Conservation (phyloP, 768 basidiomycete genomes). For the Rubroboletus satanas region DNA sequence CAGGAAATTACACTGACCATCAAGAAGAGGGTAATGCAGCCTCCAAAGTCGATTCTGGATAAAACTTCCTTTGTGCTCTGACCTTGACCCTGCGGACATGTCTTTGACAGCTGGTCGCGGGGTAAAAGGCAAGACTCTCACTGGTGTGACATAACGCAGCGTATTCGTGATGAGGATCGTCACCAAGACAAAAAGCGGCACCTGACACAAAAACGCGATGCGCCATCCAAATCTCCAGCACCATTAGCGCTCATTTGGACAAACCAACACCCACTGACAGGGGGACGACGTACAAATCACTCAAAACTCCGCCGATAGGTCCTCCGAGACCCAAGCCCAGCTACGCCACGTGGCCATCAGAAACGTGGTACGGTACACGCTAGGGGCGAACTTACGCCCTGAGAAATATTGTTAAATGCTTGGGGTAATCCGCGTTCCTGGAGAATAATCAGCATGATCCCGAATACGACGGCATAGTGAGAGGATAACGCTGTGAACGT, state of each 20-base stretch:
- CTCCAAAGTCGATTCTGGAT: conserved; percentile 78
- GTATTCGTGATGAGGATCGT: conserved; percentile 49
- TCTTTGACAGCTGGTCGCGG: not conserved
- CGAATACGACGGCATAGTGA: not conserved
- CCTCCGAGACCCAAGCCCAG: conserved; percentile 24
- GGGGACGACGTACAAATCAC: conserved; percentile 14
- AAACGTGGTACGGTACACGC: not conserved
- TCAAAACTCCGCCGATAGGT: conserved; percentile 20
- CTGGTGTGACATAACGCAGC: conserved; percentile 63
- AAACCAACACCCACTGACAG: not conserved
- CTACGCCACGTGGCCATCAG: conserved; percentile 5
- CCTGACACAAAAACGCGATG: conserved; percentile 69
- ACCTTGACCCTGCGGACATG: conserved; percentile 51
- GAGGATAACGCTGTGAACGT: not conserved
- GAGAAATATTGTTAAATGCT: conserved; percentile 43
- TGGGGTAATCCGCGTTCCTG: conserved; percentile 16
- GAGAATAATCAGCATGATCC: not conserved
- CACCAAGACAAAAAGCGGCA: conserved; percentile 55
- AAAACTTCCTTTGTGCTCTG: conserved; percentile 61
- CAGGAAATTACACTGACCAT: conserved; percentile 38
- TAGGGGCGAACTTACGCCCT: conserved; percentile 10
- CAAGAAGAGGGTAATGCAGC: conserved; percentile 55
- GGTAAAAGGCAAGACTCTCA: conserved; percentile 26
- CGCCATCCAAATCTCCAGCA: conserved; percentile 44
- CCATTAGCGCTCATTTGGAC: not conserved